phyloP scores from a whole-genome alignment of 73 alveolate genomes.

The Effrenium voratum region DNA sequence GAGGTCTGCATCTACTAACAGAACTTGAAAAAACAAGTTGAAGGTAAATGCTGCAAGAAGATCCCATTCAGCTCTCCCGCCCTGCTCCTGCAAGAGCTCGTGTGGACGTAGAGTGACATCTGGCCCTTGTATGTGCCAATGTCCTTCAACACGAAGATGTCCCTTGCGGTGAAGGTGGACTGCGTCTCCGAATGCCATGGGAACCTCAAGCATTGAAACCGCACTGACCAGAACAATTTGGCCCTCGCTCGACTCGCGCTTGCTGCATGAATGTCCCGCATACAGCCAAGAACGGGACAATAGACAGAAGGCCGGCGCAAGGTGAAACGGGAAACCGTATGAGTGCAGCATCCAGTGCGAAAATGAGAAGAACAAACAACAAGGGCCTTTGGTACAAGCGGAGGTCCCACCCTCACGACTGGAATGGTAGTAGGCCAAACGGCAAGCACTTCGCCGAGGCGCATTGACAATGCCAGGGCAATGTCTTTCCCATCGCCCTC shows the following conservation, averaged over 20 bases:
- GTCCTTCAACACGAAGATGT: slow-evolving; percentile 50
- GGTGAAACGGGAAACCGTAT: no score
- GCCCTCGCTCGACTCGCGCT: neutral
- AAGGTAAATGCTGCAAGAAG: no score
- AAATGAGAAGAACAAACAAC: no score
- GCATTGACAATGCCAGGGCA: neutral
- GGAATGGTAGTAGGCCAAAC: no score
- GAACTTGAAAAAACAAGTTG: no score
- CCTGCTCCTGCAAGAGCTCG: slow-evolving; percentile 67
- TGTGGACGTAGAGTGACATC: slow-evolving; percentile 46
- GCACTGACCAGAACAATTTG: neutral
- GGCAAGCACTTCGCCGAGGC: no score
- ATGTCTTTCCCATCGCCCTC: slow-evolving; percentile 61
- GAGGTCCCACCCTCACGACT: no score
- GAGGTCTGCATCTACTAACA: no score
- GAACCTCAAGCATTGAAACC: neutral
- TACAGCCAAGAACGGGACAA: no score
- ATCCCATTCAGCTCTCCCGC: neutral
- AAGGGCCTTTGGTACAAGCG: no score
- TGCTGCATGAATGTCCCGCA: neutral
- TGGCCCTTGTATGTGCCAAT: slow-evolving; percentile 8
- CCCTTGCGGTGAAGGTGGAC: slow-evolving; percentile 42
- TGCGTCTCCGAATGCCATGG: neutral
- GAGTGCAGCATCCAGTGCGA: no score
- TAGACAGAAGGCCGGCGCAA: no score